Conservation (phyloP, 179 eudicot genomes). For the Beta macrorhiza region DNA sequence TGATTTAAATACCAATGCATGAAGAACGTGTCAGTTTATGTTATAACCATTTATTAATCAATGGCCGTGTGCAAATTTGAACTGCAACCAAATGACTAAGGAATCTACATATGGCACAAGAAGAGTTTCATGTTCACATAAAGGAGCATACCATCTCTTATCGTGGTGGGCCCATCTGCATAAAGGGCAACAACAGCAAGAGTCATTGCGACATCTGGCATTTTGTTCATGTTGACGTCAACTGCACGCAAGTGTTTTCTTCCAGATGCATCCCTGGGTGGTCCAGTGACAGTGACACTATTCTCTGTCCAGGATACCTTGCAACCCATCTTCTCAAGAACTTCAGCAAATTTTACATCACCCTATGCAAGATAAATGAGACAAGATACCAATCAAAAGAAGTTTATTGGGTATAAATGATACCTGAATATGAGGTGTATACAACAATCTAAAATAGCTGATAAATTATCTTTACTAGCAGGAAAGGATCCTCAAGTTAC, state of each 20-base stretch:
- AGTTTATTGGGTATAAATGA: not conserved
- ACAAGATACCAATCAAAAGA: not conserved
- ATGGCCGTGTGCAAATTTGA: too few species aligned
- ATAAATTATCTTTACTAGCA: not conserved
- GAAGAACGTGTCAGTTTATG: too few species aligned
- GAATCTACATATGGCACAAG: constrained; percentile 13
- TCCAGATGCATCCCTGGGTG: constrained; percentile 68
- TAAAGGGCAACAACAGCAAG: constrained; percentile 94
- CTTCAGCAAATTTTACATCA: constrained; percentile 96
- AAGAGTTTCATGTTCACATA: constrained; percentile 1
- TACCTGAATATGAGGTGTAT: not conserved
- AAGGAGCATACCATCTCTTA: constrained; percentile 79
- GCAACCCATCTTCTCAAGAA: constrained; percentile 97
- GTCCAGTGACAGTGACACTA: constrained; percentile 93
- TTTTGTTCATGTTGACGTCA: constrained; percentile 99
- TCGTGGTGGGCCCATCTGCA: constrained; percentile 93
- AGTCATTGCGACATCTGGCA: constrained; percentile 99
- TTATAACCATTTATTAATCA: too few species aligned
- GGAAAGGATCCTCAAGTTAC: not conserved
- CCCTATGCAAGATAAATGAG: constrained; percentile 45
- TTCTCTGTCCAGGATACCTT: constrained; percentile 94
- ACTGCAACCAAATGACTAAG: not conserved
- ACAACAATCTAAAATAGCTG: not conserved
- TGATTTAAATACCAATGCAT: not conserved
- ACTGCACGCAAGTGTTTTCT: constrained; percentile 73